phyloP scores from a whole-genome alignment of 768 basidiomycete genomes.

The Neoboletus brunneissimus region DNA sequence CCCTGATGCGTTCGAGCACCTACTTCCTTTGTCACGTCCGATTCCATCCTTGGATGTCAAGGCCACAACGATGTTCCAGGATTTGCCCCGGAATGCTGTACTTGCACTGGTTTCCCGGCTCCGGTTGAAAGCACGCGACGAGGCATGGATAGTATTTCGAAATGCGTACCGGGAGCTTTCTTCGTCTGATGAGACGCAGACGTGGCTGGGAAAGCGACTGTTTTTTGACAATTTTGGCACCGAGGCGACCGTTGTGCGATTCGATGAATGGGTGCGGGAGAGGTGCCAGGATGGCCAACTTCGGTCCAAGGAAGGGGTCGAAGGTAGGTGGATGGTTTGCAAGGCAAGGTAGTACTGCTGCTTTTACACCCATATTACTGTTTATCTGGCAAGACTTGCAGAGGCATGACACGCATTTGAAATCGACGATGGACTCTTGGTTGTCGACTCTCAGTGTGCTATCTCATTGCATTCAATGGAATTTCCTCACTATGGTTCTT shows the following conservation, averaged over 20 bases:
- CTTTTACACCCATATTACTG: background rate
- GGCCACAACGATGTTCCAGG: background rate
- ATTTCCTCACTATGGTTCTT: background rate
- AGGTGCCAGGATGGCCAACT: conserved; percentile 45
- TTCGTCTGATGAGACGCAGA: conserved; percentile 36
- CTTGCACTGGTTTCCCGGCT: conserved; percentile 44
- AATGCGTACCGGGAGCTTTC: conserved; percentile 61
- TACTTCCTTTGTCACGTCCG: conserved; percentile 15
- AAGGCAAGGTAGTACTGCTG: conserved; percentile 39
- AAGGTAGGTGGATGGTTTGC: conserved; percentile 61
- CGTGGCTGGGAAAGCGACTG: conserved; percentile 51
- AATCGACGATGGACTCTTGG: background rate
- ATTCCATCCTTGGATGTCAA: conserved; percentile 2
- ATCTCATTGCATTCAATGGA: background rate
- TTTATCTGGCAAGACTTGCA: background rate
- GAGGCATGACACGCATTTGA: background rate
- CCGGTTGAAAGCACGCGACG: conserved; percentile 48
- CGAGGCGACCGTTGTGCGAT: conserved; percentile 25
- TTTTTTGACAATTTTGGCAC: conserved; percentile 40
- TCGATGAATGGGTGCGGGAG: conserved; percentile 54
- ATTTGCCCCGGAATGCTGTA: conserved; percentile 43
- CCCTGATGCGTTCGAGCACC: conserved; percentile 22
- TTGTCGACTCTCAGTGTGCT: background rate
- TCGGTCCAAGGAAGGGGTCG: conserved; percentile 52
- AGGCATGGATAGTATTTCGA: conserved; percentile 59